These are phyloP conservation scores for Amauroascus verrucosus DNA, from an alignment of 2,329 filamentous ascomycete species.

Conservation along the genomic window DNA sequence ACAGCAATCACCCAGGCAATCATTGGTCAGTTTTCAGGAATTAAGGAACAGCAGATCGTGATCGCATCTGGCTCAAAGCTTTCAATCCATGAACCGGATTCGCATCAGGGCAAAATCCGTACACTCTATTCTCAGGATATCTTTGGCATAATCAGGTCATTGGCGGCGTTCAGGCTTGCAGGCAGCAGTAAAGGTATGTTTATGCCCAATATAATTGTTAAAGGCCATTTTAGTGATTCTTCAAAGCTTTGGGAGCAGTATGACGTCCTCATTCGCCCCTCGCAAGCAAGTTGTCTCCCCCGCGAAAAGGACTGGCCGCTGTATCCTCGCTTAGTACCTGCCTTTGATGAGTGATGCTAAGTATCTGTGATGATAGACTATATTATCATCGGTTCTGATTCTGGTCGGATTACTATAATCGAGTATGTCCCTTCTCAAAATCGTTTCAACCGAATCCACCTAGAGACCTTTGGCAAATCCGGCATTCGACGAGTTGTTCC, in stretches of 20 bases:
- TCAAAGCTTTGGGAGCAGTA: slow-evolving; percentile 50
- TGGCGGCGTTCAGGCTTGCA: slow-evolving; percentile 82
- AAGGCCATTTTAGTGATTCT: slow-evolving; percentile 59
- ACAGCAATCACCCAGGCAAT: slow-evolving; percentile 84
- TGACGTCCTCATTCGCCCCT: slow-evolving; percentile 26
- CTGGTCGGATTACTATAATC: slow-evolving; percentile 84
- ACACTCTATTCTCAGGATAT: slow-evolving; percentile 85
- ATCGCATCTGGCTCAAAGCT: slow-evolving; percentile 85
- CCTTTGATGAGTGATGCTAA: slow-evolving; percentile 35
- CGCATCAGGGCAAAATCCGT: slow-evolving; percentile 72
- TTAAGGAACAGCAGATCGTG: slow-evolving; percentile 95
- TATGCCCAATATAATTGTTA: slow-evolving; percentile 12
- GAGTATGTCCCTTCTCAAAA: slow-evolving; percentile 84
- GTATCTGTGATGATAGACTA: slow-evolving; percentile 56
- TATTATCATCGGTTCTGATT: slow-evolving; percentile 90
- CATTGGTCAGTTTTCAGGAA: slow-evolving; percentile 88
- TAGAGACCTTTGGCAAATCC: slow-evolving; percentile 97
- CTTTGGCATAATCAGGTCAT: slow-evolving; percentile 85
- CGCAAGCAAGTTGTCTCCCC: slow-evolving; percentile 9
- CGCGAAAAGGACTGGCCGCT: slow-evolving; percentile 13
- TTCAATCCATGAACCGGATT: slow-evolving; percentile 75
- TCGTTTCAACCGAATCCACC: slow-evolving; percentile 75
- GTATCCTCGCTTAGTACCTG: slow-evolving; percentile 8
- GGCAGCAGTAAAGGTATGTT: slow-evolving; percentile 89
- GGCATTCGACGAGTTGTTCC: slow-evolving; percentile 87